Evolutionary conservation across 768 basidiomycete species (phyloP), one percentile per base, ranked within the genome.

Genomic region (Mycena leptocephala): DNA sequence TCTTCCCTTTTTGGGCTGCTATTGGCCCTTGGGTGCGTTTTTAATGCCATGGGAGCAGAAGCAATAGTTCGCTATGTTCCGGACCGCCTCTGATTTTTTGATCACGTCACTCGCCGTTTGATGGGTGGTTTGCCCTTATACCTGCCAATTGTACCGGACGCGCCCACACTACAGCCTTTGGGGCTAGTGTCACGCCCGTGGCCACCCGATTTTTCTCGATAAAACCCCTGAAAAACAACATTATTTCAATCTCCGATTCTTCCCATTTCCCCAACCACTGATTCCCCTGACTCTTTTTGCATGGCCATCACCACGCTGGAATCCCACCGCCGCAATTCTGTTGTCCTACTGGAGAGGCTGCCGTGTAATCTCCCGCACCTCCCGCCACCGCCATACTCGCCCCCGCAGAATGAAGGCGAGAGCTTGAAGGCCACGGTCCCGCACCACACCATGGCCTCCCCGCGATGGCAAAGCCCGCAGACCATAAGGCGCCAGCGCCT

Each of bases 251-350:
- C 33, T 16, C 35, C 41, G 46, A 66, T 67, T 30, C 33, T 16
- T 56, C 59, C 18, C 62, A 56, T n/a, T 9, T 26, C 33, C 2
- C 28, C 65, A 20, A 33, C 24, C 8, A n/a, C 33, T 32, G 2
- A 48, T 30, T 46, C n/a, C 35, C 35, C n/a, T 18, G 14, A n/a
- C n/a, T 13, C 32, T 10, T 30, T 7, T 8, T 56, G 39, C 61
- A 75, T 75, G 74, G 39, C 74, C 16, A 64, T 70, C 33, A 69
- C 74, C 9, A 55, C 51, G 1, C 55, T 75, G 35, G 74, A 75
- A 61, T 64, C 74, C 3, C 74, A 75, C 24, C 74, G 68, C 13
- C 74, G 68, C 28, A 75, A 69, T 51, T 75, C 68, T 7, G 68
- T 46, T 2, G 68, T 70, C 41, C 39, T 70, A 14, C 39, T 70